Base-by-base conservation (phyloP, 805 yeast species). In the Yarrowia sp. region DNA sequence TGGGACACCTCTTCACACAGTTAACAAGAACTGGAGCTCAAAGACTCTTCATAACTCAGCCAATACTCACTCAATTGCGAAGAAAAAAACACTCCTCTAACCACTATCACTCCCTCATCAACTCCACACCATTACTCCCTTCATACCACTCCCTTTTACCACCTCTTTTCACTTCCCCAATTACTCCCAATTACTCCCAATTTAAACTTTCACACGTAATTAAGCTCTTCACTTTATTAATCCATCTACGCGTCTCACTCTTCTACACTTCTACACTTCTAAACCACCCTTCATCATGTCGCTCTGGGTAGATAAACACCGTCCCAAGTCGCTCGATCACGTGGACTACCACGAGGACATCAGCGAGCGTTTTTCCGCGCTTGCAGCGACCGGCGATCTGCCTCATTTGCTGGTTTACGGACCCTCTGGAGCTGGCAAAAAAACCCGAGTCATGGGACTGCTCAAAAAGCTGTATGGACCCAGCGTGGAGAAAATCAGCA, bases 341-440 rank as follows among this genome's bases (percentile, higher is more conserved):
- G 81, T 95, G 55, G 86, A 87, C 65, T 93, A 84, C 76, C 96
- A 92, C 74, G 78, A 77, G 0, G 83, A 82, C 4, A 84, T 93
- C 36, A 86, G 97, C 0, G 76, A 80, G 43, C 84, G 89, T 68
- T 80, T 95, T 42, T 77, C 80, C 55, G 86, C 95, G 2, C 78
- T 89, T 47, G 85, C 89, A 0, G 34, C 84, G 0, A 84, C 91
- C 1, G 93, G 92, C 0, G 98, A 95, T 76, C 88, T 95, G 74
- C 99, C 99, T 1, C 99, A 95, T 79, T 78, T 95, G 56, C 80
- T 95, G 34, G 85, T 95, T 2, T 94, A 94, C 76, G 99, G 99
- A 0, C 98, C 99, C 1, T 87, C 92, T 43, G 99, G 99, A 5
- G 91, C 96, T 15, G 99, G 99, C 69, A 95, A 95, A 76, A 96